Evolutionary conservation across 352 stramenopile species (phyloP).

Genomic region (Phytophthora ohioensis): DNA sequence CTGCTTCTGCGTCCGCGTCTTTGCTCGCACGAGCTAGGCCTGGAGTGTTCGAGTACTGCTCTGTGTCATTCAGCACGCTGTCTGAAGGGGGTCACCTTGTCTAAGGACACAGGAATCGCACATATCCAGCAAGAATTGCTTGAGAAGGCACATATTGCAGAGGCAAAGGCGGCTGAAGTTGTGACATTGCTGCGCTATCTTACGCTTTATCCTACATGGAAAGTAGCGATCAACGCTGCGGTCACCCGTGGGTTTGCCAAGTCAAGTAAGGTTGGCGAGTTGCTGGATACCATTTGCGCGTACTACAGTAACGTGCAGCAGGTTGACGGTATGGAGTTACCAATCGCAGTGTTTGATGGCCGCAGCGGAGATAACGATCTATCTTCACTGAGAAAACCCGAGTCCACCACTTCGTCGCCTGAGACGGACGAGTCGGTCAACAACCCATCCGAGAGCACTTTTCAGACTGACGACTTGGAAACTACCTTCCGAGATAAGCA

Average conservation of each 20-base stretch:
- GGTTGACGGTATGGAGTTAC: slow-evolving; percentile 1
- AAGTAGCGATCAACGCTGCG: slow-evolving; percentile 76
- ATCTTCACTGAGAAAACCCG: slow-evolving; percentile 55
- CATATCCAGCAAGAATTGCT: slow-evolving; percentile 45
- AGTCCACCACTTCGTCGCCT: slow-evolving; percentile 58
- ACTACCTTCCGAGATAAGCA: slow-evolving; percentile 67
- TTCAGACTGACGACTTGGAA: slow-evolving; percentile 30
- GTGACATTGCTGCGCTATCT: slow-evolving; percentile 78
- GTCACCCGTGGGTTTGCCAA: slow-evolving; percentile 64
- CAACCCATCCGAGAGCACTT: slow-evolving; percentile 23
- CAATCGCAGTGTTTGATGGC: slow-evolving; percentile 6
- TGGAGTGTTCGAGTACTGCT: slow-evolving; percentile 71
- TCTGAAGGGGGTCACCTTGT: slow-evolving; percentile 57
- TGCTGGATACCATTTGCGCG: slow-evolving; percentile 68
- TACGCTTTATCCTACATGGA: slow-evolving; percentile 82
- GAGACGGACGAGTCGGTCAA: slow-evolving; percentile 64
- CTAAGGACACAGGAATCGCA: slow-evolving; percentile 41
- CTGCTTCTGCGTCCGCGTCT: slow-evolving; percentile 72
- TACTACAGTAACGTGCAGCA: slow-evolving; percentile 72
- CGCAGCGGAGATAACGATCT: slow-evolving; percentile 17
- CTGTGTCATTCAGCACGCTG: slow-evolving; percentile 77
- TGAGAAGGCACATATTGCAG: slow-evolving; percentile 61
- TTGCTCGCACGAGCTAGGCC: slow-evolving; percentile 82
- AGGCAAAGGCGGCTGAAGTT: slow-evolving; percentile 70
- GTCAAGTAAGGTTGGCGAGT: slow-evolving; percentile 53